Evolutionary conservation across 1,284 basidiomycete species (phyloP).

Genomic region (Cystobasidiaceae sp.): DNA sequence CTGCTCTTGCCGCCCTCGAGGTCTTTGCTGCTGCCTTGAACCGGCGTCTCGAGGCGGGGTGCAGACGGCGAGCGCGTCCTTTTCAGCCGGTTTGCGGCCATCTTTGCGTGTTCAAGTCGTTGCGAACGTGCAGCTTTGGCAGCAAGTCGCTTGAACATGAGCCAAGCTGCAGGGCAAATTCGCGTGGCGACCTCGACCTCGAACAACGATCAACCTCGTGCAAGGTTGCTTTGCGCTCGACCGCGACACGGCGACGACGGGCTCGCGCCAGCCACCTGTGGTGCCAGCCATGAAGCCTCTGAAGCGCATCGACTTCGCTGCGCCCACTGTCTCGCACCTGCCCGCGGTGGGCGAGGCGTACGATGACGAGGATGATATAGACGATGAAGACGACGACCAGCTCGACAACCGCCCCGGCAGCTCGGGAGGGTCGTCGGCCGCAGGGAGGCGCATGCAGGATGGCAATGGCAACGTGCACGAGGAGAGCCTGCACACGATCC

Average conservation of each 20-base stretch:
- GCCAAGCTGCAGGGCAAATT: too few species aligned
- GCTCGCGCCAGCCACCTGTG: neutral
- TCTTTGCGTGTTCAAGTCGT: too few species aligned
- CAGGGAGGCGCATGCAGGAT: neutral
- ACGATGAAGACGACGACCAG: constrained; percentile 7
- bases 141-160: too few species aligned
- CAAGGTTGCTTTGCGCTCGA: too few species aligned
- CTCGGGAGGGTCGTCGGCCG: neutral
- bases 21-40: constrained; percentile 17
- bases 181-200: too few species aligned
- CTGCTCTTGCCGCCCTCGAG: neutral
- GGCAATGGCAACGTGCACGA: constrained; percentile 3
- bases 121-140: neutral
- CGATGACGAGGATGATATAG: constrained; percentile 13
- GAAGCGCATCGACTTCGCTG: constrained; percentile 30
- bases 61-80: constrained; percentile 6
- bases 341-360: constrained; percentile 11
- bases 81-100: neutral
- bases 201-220: too few species aligned
- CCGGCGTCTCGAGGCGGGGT: neutral
- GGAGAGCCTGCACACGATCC: neutral
- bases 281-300: constrained; percentile 10
- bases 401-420: neutral
- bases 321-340: constrained; percentile 16
- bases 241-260: too few species aligned